phyloP scores from a whole-genome alignment of 495 filamentous ascomycete genomes.

The Halenospora varia region DNA sequence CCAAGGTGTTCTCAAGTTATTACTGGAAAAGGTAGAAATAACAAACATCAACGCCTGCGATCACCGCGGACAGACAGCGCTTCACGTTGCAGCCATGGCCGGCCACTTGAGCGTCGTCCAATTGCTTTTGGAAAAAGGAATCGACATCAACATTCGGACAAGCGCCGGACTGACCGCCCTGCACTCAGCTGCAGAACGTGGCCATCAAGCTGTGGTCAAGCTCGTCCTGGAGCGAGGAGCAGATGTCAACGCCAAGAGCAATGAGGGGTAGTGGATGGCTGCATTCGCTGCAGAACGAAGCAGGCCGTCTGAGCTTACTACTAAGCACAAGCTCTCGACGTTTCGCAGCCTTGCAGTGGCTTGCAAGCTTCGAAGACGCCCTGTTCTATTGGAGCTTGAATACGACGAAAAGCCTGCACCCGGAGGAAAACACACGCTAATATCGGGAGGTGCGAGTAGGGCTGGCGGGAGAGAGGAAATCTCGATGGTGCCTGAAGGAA shows the following conservation, averaged over 20 bases:
- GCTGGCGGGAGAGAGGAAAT: too few relatives aligned
- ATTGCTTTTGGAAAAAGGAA: conserved; percentile 21
- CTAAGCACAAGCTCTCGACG: too few relatives aligned
- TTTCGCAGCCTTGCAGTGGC: too few relatives aligned
- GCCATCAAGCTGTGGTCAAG: conserved; percentile 33
- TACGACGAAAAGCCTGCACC: too few relatives aligned
- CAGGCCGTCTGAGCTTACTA: too few relatives aligned
- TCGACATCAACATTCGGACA: conserved; percentile 13
- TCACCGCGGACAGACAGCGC: neutral
- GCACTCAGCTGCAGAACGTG: conserved; percentile 34
- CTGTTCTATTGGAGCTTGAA: too few relatives aligned
- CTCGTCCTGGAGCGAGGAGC: conserved; percentile 34
- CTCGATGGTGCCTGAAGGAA: too few relatives aligned
- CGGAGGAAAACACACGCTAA: too few relatives aligned
- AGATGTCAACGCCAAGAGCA: conserved; percentile 24
- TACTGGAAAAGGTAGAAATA: neutral
- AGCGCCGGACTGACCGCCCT: conserved; percentile 25
- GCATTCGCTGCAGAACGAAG: neutral
- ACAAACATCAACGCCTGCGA: neutral
- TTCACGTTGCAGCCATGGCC: neutral
- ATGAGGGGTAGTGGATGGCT: neutral
- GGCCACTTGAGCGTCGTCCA: conserved; percentile 13
- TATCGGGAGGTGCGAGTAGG: too few relatives aligned
- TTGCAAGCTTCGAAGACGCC: too few relatives aligned
- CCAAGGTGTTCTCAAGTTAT: neutral